Evolutionary conservation across 2,329 filamentous ascomycete species (phyloP).

Genomic region (Aureobasidium subglaciale): DNA sequence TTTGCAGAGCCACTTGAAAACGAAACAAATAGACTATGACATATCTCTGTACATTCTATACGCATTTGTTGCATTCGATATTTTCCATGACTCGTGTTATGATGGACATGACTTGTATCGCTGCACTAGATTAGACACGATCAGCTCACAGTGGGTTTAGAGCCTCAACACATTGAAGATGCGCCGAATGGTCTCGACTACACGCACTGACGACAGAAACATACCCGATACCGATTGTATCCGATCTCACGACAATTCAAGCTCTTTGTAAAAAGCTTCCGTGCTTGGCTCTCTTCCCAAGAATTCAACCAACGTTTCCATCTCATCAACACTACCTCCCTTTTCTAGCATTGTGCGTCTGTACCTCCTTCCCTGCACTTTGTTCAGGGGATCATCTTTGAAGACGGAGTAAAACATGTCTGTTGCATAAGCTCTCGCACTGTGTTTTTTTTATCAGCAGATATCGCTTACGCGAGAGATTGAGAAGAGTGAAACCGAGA

Average conservation of each 20-base stretch:
- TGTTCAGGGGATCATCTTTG: background rate
- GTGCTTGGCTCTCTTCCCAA: background rate
- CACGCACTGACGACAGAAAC: too few relatives aligned
- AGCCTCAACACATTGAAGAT: too few relatives aligned
- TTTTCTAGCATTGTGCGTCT: background rate
- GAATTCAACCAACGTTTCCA: background rate
- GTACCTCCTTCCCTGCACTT: background rate
- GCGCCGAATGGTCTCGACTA: too few relatives aligned
- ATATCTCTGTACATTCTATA: too few relatives aligned
- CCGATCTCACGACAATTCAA: background rate
- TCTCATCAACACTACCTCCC: background rate
- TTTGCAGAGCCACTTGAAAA: conserved; percentile 18
- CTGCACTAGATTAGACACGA: too few relatives aligned
- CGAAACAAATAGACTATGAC: background rate
- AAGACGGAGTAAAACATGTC: background rate
- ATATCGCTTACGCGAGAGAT: background rate
- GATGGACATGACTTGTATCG: too few relatives aligned
- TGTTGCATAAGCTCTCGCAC: background rate
- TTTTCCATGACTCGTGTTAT: too few relatives aligned
- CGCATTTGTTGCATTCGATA: too few relatives aligned
- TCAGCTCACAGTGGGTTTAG: too few relatives aligned
- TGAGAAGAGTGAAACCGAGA: too few relatives aligned
- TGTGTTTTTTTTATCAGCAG: too few relatives aligned
- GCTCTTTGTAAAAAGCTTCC: background rate
- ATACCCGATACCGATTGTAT: too few relatives aligned